Evolutionary conservation across 257 asterid genomes (phyloP), one percentile per base, ranked within the genome.

Genomic region (Avicennia marina): DNA sequence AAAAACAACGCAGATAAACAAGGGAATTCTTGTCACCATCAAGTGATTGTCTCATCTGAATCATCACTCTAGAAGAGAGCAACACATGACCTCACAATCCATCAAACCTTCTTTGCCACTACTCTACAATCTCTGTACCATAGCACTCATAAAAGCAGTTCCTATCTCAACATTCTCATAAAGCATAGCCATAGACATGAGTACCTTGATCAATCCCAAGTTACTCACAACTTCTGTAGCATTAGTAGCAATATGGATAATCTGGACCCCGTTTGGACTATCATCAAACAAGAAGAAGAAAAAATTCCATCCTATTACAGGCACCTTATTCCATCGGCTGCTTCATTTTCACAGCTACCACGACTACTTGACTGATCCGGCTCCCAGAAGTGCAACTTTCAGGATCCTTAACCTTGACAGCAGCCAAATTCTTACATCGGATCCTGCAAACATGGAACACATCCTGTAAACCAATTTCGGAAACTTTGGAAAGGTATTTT

Each of bases 401-500:
- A 60, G 88, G 16, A 63, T 82, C 20, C 65, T 82, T 4, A 66
- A 70, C 36, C 74, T 63, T 7, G 75, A 66, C 53, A 68, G 68
- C 49, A 46, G 40, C 36, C 81, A 75, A 25, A 64, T 82, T 19
- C 82, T 29, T 75, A 85, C 95, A 41, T 76, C 78, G 2, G 90
- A 85, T 54, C 90, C 87, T 18, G 87, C 71, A 0, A 81, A 68
- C 22, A 64, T 85, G 7, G 94, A 81, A 71, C 71, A 81, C 54
- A 65, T 85, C 45, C 90, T 82, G 65, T 80, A 85, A 50, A 73
- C 89, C 0, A 85, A 82, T 27, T 82, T 85, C 29, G 22, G 71
- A 0, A 82, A 82, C 63, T 85, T 75, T 19, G 84, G 91, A 33
- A 80, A 79, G 90, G 95, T 46, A 11, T n/a, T n/a, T n/a, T n/a